Percentiles rank a stretch among this genome's conserved stretches.
Evolutionary conservation across 331 rosid genomes (phyloP).

Genomic region (Phaseolus coccineus): DNA sequence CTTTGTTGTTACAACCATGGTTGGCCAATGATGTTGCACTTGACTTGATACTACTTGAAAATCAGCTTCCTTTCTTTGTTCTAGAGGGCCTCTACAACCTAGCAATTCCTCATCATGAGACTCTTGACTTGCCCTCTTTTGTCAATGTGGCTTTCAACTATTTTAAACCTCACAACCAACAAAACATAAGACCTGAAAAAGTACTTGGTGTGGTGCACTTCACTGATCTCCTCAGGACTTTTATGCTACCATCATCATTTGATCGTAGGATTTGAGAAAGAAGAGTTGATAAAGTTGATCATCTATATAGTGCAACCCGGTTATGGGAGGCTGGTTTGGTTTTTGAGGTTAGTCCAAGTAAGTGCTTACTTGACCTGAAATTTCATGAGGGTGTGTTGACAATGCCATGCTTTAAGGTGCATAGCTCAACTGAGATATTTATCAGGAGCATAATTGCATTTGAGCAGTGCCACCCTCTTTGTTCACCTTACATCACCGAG

Average conservation of each 20-base stretch:
- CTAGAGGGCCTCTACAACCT: not conserved
- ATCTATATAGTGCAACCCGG: not conserved
- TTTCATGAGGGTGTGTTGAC: not conserved
- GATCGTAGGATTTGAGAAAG: not conserved
- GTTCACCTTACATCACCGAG: not conserved
- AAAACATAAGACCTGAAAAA: not conserved
- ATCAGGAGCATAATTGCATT: not conserved
- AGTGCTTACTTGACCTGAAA: constrained; percentile 6
- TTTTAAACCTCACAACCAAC: not conserved
- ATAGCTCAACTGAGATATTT: not conserved
- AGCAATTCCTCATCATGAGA: not conserved
- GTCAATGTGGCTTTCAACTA: not conserved
- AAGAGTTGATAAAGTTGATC: constrained; percentile 4
- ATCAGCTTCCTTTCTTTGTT: not conserved
- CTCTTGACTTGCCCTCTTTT: not conserved
- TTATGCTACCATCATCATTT: constrained; percentile 9
- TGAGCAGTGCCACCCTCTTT: not conserved
- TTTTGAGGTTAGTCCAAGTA: not conserved
- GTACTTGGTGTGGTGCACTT: not conserved
- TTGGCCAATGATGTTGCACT: not conserved
- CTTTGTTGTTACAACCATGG: not conserved
- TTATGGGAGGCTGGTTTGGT: not conserved
- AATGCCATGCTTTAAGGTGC: constrained; percentile 1
- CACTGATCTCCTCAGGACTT: not conserved
- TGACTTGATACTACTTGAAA: constrained; percentile 7